phyloP scores from a whole-genome alignment of 305 asterid species.

The Fraxinus velutina region DNA sequence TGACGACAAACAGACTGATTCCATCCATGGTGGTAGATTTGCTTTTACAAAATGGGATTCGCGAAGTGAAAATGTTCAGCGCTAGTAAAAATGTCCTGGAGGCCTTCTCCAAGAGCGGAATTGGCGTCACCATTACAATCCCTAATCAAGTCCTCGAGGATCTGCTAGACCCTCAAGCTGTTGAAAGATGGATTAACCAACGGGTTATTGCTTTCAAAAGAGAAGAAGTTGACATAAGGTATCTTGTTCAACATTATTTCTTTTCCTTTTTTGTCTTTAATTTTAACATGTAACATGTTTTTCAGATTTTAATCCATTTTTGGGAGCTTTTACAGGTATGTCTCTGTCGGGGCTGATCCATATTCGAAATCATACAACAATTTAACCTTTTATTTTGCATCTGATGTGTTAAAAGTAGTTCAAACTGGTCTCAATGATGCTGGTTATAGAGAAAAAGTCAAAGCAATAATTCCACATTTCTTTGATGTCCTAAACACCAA shows the following conservation, averaged over 20 bases:
- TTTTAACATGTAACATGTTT: not conserved
- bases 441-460: not conserved
- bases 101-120: slow-evolving; percentile 24
- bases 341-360: not conserved
- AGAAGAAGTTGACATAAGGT: not conserved
- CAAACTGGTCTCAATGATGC: not conserved
- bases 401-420: not conserved
- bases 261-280: not conserved
- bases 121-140: slow-evolving; percentile 25
- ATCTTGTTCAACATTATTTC: not conserved
- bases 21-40: slow-evolving; percentile 57
- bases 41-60: slow-evolving; percentile 39
- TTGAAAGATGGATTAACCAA: slow-evolving; percentile 4
- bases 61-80: slow-evolving; percentile 26
- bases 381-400: not conserved
- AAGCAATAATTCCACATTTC: slow-evolving; percentile 16
- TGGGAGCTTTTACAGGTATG: slow-evolving; percentile 20
- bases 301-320: not conserved
- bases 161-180: not conserved
- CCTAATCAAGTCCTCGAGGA: slow-evolving; percentile 15
- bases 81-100: slow-evolving; percentile 30
- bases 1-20: slow-evolving; percentile 31
- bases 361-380: not conserved
- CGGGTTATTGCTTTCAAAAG: not conserved
- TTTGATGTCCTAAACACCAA: not conserved